Evolutionary conservation across 2,329 filamentous ascomycete genomes (phyloP), one percentile per base, ranked within the genome.

Genomic region (Fusarium fujikuroi): DNA sequence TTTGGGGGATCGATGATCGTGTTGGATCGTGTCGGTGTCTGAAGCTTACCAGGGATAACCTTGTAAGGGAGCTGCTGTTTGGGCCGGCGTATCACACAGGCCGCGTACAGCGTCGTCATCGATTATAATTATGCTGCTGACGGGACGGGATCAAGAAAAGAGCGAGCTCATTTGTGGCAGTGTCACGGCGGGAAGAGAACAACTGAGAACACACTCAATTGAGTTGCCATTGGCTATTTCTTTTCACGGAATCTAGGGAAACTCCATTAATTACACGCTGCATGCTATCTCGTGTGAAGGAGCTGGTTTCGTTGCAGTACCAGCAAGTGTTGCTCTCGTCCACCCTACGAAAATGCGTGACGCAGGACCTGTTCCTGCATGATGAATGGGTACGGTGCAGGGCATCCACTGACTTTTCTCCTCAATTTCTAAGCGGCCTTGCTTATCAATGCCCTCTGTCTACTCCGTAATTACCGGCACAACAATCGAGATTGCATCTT

Each of bases 41-140:
- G 36, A 71, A 43, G 37, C 43, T 28, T 58, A 60, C 53, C 61
- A 67, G 70, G 70, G 58, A 65, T 30, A 57, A 36, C 57, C 70
- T 58, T 58, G 70, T 44, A 25, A 44, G 37, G 46, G 43, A 68
- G 54, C 46, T 67, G 63, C 39, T 59, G 36, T 36, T 30, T 50
- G 47, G 34, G 58, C 59, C 40, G 34, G 42, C 34, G 42, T 58
- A 74, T 68, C 58, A 54, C 56, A 56, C 14, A 60, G 70, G 71
- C 71, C 71, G 52, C 67, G 71, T 74, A 50, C 34, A 69, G 47
- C 68, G 60, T 74, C 72, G 72, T 74, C 72, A 74, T 74, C 49
- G 63, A 72, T 57, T 62, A 52, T 66, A 65, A 63, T 69, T 56
- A 57, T 61, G 34, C 60, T 64, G 42, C 44, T 66, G 44, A 43